Base-by-base conservation (phyloP, 495 filamentous ascomycete genomes). In the Cenococcum geophilum region DNA sequence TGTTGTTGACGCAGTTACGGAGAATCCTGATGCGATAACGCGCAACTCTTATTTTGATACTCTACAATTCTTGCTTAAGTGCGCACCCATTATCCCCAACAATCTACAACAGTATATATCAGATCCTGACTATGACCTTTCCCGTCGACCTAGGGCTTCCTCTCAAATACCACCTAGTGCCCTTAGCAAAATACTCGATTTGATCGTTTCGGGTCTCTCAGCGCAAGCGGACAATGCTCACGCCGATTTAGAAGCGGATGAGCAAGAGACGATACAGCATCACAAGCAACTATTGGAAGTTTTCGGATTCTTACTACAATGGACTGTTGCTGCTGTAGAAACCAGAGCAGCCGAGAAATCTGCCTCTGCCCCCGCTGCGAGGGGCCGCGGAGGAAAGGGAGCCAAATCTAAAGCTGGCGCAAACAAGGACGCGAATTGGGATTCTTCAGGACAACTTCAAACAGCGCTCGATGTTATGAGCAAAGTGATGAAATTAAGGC, bases 41-140 rank as follows among this genome's bases (percentile, higher is more conserved):
- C 85, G 83, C 73, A 81, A 85, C 64, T 83, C 83, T 10, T 80
- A 83, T 58, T 90, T 97, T 74, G 95, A 99, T 76, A 92, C 92
- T 42, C 75, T 99, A 55, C 92, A 97, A 69, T 95, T 96, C 70
- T 77, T 99, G 40, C 79, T 99, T 76, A 98, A 98, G 93, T 98
- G 86, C 80, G 89, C 83, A 71, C 83, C 84, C 78, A 82, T 76
- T 73, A 83, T 79, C 76, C 77, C 76, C 76, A 68, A 64, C 64
- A 68, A 75, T 69, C 71, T 81, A 68, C 71, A 71, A 57, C 64
- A 70, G 27, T 71, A 67, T 66, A 65, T 68, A 62, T 55, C 62
- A 73, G 73, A 72, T 68, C 72, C 73, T 76, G 76, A 83, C 70
- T 78, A 84, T 89, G 78, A 86, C 76, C 79, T 86, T 67, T 87